Evolutionary conservation across 805 yeast species (phyloP).

Genomic region (Candida taoyuanica): DNA sequence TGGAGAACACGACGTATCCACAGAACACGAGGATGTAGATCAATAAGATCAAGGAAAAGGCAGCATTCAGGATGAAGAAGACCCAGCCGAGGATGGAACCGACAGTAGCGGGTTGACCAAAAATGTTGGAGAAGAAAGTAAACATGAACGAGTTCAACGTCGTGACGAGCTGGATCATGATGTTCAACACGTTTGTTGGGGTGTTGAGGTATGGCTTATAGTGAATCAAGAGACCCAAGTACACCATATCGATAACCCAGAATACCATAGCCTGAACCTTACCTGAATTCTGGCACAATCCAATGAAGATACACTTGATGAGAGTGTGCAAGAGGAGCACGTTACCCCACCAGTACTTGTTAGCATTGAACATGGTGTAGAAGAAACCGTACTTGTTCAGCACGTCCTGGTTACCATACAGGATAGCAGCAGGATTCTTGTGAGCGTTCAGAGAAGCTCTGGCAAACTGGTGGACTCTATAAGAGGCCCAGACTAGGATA

Average conservation of each 20-base stretch:
- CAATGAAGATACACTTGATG: slow-evolving; percentile 67
- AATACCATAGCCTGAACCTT: slow-evolving; percentile 74
- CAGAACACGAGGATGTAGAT: slow-evolving; percentile 65
- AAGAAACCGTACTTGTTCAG: slow-evolving; percentile 82
- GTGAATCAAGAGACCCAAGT: slow-evolving; percentile 57
- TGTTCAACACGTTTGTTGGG: slow-evolving; percentile 74
- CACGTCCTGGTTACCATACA: slow-evolving; percentile 72
- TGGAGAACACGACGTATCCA: slow-evolving; percentile 58
- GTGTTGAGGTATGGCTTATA: slow-evolving; percentile 76
- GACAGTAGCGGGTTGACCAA: slow-evolving; percentile 75
- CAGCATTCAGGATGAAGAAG: slow-evolving; percentile 85
- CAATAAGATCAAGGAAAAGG: slow-evolving; percentile 72
- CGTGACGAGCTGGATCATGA: slow-evolving; percentile 65
- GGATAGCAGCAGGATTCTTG: slow-evolving; percentile 80
- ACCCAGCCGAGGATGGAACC: slow-evolving; percentile 88
- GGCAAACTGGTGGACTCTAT: slow-evolving; percentile 62
- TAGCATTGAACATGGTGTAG: slow-evolving; percentile 84
- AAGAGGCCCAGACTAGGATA: slow-evolving; percentile 60
- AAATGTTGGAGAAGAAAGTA: slow-evolving; percentile 78
- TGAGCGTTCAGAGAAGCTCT: slow-evolving; percentile 50
- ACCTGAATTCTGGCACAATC: slow-evolving; percentile 76
- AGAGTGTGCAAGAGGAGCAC: slow-evolving; percentile 58
- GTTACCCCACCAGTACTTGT: slow-evolving; percentile 77
- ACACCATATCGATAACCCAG: slow-evolving; percentile 71
- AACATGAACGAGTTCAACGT: slow-evolving; percentile 80